Conservation (phyloP, 306 rosid genomes). For the Bauhinia variegata region DNA sequence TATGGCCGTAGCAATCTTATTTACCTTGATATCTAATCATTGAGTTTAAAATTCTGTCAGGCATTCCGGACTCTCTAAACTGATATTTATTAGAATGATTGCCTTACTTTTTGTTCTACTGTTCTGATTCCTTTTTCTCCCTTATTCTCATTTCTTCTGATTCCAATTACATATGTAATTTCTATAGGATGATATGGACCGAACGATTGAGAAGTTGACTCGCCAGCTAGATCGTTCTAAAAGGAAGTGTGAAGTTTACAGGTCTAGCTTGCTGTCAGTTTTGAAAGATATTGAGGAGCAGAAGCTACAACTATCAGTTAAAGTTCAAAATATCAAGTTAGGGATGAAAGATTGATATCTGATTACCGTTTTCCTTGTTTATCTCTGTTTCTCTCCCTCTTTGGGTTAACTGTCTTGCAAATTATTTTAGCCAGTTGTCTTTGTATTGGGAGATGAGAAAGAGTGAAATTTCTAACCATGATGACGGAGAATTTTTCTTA, state of each 20-base stretch:
- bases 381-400: conserved; percentile 3
- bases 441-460: not conserved
- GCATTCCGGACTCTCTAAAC: not conserved
- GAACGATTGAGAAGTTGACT: conserved; percentile 48
- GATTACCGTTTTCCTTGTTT: not conserved
- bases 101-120: not conserved
- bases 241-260: conserved; percentile 55
- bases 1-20: not conserved
- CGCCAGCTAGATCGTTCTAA: conserved; percentile 46
- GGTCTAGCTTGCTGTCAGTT: conserved; percentile 53
- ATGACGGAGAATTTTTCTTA: not conserved
- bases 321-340: conserved; percentile 53
- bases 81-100: not conserved
- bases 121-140: not conserved
- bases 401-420: conserved; percentile 18
- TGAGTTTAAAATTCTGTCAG: not conserved
- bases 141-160: conserved; percentile 1
- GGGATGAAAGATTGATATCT: conserved; percentile 45
- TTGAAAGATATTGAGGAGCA: conserved; percentile 58
- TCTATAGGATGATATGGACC: conserved; percentile 52
- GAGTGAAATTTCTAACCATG: conserved; percentile 19
- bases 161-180: conserved; percentile 5
- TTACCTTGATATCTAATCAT: not conserved
- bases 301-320: conserved; percentile 52
- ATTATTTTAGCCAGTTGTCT: not conserved